Conservation (phyloP, 208 protist genomes). For the Blechomonas ayalai region DNA sequence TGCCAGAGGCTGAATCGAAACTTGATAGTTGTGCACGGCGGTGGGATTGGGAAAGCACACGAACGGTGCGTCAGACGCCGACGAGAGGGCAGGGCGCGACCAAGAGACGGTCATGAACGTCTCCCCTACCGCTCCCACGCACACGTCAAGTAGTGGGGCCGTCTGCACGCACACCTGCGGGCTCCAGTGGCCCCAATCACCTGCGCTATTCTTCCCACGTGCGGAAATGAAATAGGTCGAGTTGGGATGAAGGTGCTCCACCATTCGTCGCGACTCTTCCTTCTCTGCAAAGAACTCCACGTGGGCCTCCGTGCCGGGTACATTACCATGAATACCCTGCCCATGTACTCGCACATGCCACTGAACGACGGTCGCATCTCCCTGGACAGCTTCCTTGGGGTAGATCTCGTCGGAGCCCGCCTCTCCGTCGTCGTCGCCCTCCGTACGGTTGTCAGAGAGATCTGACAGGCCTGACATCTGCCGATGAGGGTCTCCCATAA, state of each 20-base stretch:
- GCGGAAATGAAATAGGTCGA: conserved; percentile 68
- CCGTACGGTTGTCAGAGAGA: too few relatives aligned
- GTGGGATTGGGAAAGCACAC: conserved; percentile 61
- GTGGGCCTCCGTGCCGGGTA: conserved; percentile 50
- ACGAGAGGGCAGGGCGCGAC: conserved; percentile 27
- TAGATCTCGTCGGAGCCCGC: conserved; percentile 5
- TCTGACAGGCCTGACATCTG: too few relatives aligned
- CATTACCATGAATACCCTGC: conserved; percentile 56
- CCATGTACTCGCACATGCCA: conserved; percentile 82
- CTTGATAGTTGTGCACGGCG: conserved; percentile 87
- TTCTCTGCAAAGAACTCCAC: conserved; percentile 42
- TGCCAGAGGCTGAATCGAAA: conserved; percentile 64
- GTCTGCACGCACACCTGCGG: conserved; percentile 42
- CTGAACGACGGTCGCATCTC: conserved; percentile 57
- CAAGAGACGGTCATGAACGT: conserved; percentile 80
- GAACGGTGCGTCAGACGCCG: conserved; percentile 15
- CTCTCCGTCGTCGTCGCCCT: not conserved
- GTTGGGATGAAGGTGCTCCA: conserved; percentile 62
- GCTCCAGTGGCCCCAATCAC: conserved; percentile 88
- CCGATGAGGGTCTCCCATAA: too few relatives aligned
- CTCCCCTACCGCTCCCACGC: conserved; percentile 66
- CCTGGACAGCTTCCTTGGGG: conserved; percentile 29
- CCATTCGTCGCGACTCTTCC: conserved; percentile 32
- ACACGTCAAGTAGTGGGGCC: conserved; percentile 60
- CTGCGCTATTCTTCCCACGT: conserved; percentile 55